These are phyloP conservation scores for Spathaspora sp. DNA, from an alignment of 1,139 yeast genomes.

Conservation along the genomic window DNA sequence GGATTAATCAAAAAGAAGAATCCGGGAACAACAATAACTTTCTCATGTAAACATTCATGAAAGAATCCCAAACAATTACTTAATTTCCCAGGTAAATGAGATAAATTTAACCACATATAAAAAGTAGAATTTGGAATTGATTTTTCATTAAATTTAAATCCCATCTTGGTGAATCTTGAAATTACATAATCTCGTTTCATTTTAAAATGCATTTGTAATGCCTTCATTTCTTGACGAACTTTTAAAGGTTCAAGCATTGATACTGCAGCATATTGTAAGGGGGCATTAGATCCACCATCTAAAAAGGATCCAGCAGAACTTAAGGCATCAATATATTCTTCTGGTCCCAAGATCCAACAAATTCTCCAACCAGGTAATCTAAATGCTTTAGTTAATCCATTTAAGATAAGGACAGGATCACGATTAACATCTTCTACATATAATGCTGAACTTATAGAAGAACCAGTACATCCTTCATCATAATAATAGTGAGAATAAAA, in stretches of 20 bases:
- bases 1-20: conserved; percentile 68
- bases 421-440: conserved; percentile 57
- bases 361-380: conserved; percentile 72
- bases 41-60: conserved; percentile 67
- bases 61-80: conserved; percentile 65
- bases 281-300: conserved; percentile 68
- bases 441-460: conserved; percentile 55
- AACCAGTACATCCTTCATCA: conserved; percentile 58
- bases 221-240: conserved; percentile 57
- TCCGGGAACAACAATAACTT: conserved; percentile 66
- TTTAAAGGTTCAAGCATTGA: conserved; percentile 55
- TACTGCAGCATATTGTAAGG: conserved; percentile 64
- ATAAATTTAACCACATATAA: conserved; percentile 62
- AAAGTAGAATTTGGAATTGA: conserved; percentile 63
- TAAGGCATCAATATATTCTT: conserved; percentile 57
- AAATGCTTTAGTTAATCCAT: conserved; percentile 66
- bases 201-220: conserved; percentile 60
- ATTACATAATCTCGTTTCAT: conserved; percentile 62
- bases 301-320: conserved; percentile 64
- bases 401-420: conserved; percentile 63
- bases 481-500: conserved; percentile 65
- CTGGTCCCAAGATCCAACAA: conserved; percentile 70
- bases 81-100: conserved; percentile 59
- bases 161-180: conserved; percentile 53
- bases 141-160: conserved; percentile 47